Evolutionary conservation across 768 basidiomycete species (phyloP).

Genomic region (Pisolithus microcarpus): DNA sequence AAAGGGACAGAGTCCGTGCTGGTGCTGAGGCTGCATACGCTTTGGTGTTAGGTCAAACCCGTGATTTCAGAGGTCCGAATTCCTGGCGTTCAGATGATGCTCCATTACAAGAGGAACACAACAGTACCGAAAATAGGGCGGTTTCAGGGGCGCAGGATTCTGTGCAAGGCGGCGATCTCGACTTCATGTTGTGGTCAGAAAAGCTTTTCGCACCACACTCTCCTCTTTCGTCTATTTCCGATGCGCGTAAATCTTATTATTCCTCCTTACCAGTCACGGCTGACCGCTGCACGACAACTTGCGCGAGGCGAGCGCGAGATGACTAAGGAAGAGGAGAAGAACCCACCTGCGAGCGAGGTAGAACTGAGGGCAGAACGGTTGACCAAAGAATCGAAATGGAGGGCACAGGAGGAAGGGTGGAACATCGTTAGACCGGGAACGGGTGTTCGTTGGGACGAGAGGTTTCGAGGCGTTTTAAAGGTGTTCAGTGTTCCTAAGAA

Average conservation of each 20-base stretch:
- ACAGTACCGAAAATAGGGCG: neutral
- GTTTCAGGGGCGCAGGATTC: neutral
- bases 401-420: conserved; percentile 73
- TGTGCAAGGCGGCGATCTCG: conserved; percentile 49
- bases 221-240: conserved; percentile 52
- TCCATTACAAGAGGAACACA: conserved; percentile 16
- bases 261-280: conserved; percentile 54
- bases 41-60: conserved; percentile 55
- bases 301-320: conserved; percentile 68
- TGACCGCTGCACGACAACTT: conserved; percentile 69
- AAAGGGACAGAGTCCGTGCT: conserved; percentile 66
- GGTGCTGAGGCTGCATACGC: conserved; percentile 80
- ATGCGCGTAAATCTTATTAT: conserved; percentile 73
- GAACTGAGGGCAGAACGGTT: conserved; percentile 83
- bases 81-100: conserved; percentile 9
- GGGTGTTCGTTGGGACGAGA: conserved; percentile 69
- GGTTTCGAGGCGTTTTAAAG: conserved; percentile 52
- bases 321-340: conserved; percentile 74
- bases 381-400: conserved; percentile 87
- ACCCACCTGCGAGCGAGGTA: conserved; percentile 82
- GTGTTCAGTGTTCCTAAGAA: conserved; percentile 47
- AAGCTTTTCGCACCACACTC: conserved; percentile 60
- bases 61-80: conserved; percentile 46
- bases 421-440: conserved; percentile 59
- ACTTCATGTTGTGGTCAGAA: conserved; percentile 67